Evolutionary conservation across 2,329 filamentous ascomycete genomes (phyloP), one percentile per base, ranked within the genome.

Genomic region (Penicillium hordei): DNA sequence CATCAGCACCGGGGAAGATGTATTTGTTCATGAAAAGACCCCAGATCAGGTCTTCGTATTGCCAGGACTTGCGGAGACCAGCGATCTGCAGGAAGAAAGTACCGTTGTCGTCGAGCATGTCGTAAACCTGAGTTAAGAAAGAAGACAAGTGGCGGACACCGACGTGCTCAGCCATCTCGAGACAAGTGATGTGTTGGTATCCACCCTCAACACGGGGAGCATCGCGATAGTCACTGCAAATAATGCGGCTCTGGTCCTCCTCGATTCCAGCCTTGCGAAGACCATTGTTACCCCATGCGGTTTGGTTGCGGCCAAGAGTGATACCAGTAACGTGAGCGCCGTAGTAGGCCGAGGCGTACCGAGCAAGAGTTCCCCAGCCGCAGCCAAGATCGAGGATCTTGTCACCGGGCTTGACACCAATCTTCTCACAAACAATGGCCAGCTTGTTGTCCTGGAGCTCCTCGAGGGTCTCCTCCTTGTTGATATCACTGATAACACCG

Each of bases 21-120:
- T 97, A 96, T 82, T 96, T 97, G 88, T 97, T 97, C 92, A 97
- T 96, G 85, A 97, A 97, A 46, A 97, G 84, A 75, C 94, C 94
- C 94, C 94, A 97, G 76, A 93, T 90, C 51, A 97, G 85, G 79
- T 97, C 93, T 82, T 97, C 93, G 73, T 96, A 97, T 78, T 97
- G 94, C 94, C 94, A 97, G 63, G 84, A 82, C 82, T 95, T 95
- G 68, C 94, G 89, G 61, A 99, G 85, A 79, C 94, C 94, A 68
- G 93, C 92, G 69, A 95, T 92, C 78, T 97, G 94, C 60, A 97
- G 83, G 85, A 94, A 97, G 82, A 97, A 96, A 65, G 91, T 86
- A 75, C 94, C 94, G 66, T 97, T 92, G 66, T 97, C 94, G 61
- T 97, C 91, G 54, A 97, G 87, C 92, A 97, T 97, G 72, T 96